phyloP scores from a whole-genome alignment of 306 rosid genomes.

The Cicer chorassanicum region DNA sequence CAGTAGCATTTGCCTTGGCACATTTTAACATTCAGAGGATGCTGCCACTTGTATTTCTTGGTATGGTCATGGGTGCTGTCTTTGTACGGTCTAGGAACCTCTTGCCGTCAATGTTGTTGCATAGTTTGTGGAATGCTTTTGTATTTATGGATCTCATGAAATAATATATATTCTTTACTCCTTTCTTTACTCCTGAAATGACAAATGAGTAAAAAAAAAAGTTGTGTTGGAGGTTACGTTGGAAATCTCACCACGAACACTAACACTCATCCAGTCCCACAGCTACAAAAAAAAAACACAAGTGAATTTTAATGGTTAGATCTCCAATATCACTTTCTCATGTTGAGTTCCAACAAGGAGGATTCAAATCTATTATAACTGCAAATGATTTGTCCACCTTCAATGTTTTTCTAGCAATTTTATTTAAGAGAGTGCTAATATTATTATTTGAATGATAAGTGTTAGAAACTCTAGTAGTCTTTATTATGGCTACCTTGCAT shows the following conservation, averaged over 20 bases:
- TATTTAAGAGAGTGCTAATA: neutral
- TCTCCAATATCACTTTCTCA: neutral
- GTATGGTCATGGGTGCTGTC: conserved; percentile 61
- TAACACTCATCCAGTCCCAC: neutral
- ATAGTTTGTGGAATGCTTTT: conserved; percentile 75
- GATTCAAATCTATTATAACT: too few relatives aligned
- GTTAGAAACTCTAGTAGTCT: neutral
- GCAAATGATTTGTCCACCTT: neutral
- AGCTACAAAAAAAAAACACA: too few relatives aligned
- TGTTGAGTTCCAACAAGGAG: neutral
- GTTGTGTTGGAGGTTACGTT: too few relatives aligned
- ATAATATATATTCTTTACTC: conserved; percentile 27
- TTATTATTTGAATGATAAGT: neutral
- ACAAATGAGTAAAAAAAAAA: too few relatives aligned
- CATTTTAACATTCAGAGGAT: conserved; percentile 67
- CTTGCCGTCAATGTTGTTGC: conserved; percentile 64
- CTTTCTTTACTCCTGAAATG: conserved; percentile 9
- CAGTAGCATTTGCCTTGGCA: conserved; percentile 65
- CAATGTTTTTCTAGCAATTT: neutral
- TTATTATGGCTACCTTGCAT: neutral
- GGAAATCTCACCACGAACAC: too few relatives aligned
- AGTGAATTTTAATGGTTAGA: neutral
- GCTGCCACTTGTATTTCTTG: conserved; percentile 66
- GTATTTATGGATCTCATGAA: conserved; percentile 69
- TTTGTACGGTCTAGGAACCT: conserved; percentile 64